phyloP scores from a whole-genome alignment of 2,329 filamentous ascomycete genomes.

The Fusarium coicis region DNA sequence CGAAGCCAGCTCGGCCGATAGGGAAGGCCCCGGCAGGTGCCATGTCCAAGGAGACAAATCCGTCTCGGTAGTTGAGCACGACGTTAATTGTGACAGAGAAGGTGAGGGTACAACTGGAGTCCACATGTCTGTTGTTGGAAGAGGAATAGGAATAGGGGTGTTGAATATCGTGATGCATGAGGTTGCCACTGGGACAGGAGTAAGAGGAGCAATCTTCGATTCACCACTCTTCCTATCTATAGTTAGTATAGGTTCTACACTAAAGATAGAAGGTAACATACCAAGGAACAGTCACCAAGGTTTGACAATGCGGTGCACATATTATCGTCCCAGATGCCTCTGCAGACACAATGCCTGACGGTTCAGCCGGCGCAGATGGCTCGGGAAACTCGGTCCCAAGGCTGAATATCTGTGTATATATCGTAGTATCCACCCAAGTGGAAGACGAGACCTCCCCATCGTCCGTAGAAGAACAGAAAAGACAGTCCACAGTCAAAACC shows the following conservation, averaged over 20 bases:
- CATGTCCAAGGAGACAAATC: conserved; percentile 13
- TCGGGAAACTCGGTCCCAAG: not conserved
- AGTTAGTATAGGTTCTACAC: not conserved
- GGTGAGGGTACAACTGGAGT: not conserved
- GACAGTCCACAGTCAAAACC: conserved; percentile 30
- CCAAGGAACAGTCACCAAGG: conserved; percentile 35
- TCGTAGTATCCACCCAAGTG: not conserved
- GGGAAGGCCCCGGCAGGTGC: conserved; percentile 1
- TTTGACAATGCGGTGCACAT: conserved; percentile 38
- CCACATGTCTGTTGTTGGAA: conserved; percentile 1
- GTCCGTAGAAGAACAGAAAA: conserved; percentile 25
- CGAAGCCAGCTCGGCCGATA: conserved; percentile 7
- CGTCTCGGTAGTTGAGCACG: conserved; percentile 2
- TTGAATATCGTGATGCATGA: conserved; percentile 38
- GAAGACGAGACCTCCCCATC: not conserved
- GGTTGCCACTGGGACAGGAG: conserved; percentile 17
- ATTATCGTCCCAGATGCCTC: conserved; percentile 28
- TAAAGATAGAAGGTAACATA: conserved; percentile 2
- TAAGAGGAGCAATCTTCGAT: conserved; percentile 8
- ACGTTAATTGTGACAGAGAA: not conserved
- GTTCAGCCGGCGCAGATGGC: not conserved
- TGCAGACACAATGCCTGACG: not conserved
- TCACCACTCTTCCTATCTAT: conserved; percentile 19
- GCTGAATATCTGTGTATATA: not conserved
- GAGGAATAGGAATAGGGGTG: conserved; percentile 1